Evolutionary conservation across 2,329 filamentous ascomycete genomes (phyloP), one percentile per base, ranked within the genome.

Genomic region (Atkinsonella texensis): DNA sequence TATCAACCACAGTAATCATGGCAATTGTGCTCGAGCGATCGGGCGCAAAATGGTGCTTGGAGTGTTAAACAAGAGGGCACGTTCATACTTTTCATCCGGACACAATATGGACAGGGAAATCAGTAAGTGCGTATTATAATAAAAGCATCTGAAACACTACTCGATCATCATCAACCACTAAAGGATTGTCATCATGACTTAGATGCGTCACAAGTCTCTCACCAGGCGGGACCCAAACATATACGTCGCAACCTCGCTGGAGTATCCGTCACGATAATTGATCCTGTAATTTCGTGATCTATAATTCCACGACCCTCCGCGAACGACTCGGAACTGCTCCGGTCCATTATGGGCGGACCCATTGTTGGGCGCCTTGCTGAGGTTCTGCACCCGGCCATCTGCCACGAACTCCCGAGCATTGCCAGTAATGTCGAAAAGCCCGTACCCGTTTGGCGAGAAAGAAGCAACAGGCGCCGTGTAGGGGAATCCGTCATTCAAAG

Each of bases 351-450:
- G 52, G 5, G 49, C 48, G 15, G 52, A 52, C 4, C 54, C 52
- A 32, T 56, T 48, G 47, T 42, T 51, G 33, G 48, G 18, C 1
- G 50, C 40, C 10, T 15, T 3, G 5, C 44, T 28, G 11, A 53
- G 50, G 28, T 51, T 23, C 20, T 12, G 31, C 10, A 51, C 28
- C 54, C 54, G 54, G 12, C 41, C 17, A 32, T 56, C 52, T 13
- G 52, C 52, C 44, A 45, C 50, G 39, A 53, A 56, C 50, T 56
- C 54, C 4, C 54, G 41, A 13, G 54, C 54, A 45, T 56, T 56
- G 39, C 18, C 54, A 5, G 50, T 54, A 45, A 56, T 32, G 39
- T 56, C 54, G 45, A 51, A 54, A 3, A 55, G 54, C n/a, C 54
- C 54, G 40, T 38, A 55, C 42, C 28, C 49, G 44, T 55, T 55